Percentiles rank a stretch among this genome's conserved stretches.
phyloP scores from a whole-genome alignment of 176 grass and related monocot genomes.

The Microstegium vimineum region DNA sequence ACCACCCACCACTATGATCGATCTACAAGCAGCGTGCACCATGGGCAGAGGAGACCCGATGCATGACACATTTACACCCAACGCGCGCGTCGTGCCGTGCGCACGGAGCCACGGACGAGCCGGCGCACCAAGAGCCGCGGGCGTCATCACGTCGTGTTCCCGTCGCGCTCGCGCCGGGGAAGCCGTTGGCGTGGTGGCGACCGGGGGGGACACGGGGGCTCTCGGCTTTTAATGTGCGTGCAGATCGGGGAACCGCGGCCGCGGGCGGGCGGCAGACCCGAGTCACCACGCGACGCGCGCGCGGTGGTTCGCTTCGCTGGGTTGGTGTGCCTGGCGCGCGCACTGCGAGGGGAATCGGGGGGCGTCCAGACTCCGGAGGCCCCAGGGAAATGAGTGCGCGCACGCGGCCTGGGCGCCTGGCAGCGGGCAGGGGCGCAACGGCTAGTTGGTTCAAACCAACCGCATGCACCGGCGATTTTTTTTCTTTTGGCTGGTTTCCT shows the following conservation, averaged over 20 bases:
- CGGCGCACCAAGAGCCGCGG: too few relatives aligned
- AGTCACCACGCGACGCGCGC: not conserved
- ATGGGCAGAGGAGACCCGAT: too few relatives aligned
- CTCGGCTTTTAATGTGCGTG: not conserved
- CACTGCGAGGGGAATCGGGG: too few relatives aligned
- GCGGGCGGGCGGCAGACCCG: not conserved
- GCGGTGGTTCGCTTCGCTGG: too few relatives aligned
- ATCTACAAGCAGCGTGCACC: too few relatives aligned
- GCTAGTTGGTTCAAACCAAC: slow-evolving; percentile 1
- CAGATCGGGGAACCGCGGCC: not conserved
- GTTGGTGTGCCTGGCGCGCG: too few relatives aligned
- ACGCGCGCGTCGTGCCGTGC: too few relatives aligned
- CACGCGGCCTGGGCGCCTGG: not conserved
- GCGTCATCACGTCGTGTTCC: not conserved
- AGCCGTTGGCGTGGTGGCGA: not conserved
- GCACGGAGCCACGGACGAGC: too few relatives aligned
- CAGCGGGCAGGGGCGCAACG: not conserved
- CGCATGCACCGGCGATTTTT: not conserved
- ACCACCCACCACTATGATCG: too few relatives aligned
- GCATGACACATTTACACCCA: too few relatives aligned
- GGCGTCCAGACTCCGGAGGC: too few relatives aligned
- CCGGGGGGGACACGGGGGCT: not conserved
- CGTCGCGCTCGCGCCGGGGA: not conserved
- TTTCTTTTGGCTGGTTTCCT: not conserved
- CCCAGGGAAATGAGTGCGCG: not conserved